These are phyloP conservation scores for Leucosporidium scottii DNA, from an alignment of 768 basidiomycete genomes.

Conservation along the genomic window DNA sequence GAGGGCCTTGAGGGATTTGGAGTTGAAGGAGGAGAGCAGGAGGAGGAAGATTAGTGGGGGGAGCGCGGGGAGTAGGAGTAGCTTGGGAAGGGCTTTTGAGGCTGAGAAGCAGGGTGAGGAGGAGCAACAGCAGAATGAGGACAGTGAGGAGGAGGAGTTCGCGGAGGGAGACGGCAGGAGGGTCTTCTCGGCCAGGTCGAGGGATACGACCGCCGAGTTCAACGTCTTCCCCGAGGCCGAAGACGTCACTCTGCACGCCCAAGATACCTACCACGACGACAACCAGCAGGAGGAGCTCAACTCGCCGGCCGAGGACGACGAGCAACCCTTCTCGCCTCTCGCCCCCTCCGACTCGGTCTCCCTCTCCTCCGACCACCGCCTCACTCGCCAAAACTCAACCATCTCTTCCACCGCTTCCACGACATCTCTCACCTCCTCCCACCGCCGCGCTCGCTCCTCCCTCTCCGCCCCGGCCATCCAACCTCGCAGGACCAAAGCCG, in stretches of 20 bases:
- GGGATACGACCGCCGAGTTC: not conserved
- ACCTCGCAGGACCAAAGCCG: constrained; percentile 24
- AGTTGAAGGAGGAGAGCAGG: constrained; percentile 7
- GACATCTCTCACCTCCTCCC: not conserved
- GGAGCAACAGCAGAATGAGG: too few species aligned
- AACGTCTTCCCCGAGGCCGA: too few species aligned
- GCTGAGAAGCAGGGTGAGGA: too few species aligned
- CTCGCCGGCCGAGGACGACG: too few species aligned
- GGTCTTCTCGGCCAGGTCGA: not conserved
- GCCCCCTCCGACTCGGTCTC: too few species aligned
- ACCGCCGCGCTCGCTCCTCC: constrained; percentile 16
- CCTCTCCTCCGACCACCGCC: too few species aligned
- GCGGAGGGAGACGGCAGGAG: not conserved
- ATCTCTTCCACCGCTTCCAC: not conserved
- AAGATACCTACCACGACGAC: too few species aligned
- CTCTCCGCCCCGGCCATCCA: constrained; percentile 4
- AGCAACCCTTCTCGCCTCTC: too few species aligned
- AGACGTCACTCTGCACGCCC: not conserved
- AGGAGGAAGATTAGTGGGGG: not conserved
- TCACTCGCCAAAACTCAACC: too few species aligned
- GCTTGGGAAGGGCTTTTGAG: not conserved
- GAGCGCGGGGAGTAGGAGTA: not conserved
- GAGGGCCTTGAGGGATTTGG: not conserved
- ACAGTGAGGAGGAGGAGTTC: too few species aligned
- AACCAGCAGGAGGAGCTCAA: too few species aligned